Evolutionary conservation across 2,329 filamentous ascomycete species (phyloP).

Genomic region (Rutstroemia sp.): DNA sequence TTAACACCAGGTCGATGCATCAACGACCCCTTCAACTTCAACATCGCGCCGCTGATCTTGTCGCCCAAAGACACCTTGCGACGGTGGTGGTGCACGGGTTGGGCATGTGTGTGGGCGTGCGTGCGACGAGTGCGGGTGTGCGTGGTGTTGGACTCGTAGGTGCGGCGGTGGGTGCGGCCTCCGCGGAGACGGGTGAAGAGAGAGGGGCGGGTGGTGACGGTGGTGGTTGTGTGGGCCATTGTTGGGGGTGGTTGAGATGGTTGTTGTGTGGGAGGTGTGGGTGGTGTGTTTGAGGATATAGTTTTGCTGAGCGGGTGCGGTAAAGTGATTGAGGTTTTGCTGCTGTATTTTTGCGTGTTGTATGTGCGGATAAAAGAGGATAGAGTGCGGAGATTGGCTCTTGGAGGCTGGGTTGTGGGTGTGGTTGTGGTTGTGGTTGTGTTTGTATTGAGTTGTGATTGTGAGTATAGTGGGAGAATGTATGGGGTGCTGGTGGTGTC

Average conservation of each 20-base stretch:
- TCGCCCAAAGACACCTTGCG: constrained; percentile 47
- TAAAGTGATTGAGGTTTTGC: not conserved
- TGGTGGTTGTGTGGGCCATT: constrained; percentile 8
- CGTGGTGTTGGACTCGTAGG: not conserved
- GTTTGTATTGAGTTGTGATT: not conserved
- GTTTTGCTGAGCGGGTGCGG: not conserved
- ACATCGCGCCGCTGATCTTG: constrained; percentile 69
- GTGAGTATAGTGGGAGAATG: not conserved
- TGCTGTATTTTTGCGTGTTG: not conserved
- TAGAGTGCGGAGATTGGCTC: not conserved
- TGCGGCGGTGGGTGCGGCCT: not conserved
- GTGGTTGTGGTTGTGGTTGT: not conserved
- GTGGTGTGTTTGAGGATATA: not conserved
- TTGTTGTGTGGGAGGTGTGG: not conserved
- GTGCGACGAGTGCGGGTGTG: not conserved
- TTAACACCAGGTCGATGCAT: constrained; percentile 65
- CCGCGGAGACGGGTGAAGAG: constrained; percentile 1
- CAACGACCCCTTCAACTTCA: constrained; percentile 64
- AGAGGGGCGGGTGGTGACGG: constrained; percentile 1
- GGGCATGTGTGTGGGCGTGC: not conserved
- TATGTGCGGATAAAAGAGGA: constrained; percentile 6
- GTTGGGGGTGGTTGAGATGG: not conserved
- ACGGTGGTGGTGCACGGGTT: not conserved
- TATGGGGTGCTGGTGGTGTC: not conserved
- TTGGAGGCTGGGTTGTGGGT: not conserved